These are phyloP conservation scores for Suillus subalutaceus DNA, from an alignment of 768 basidiomycete species.

Conservation along the genomic window DNA sequence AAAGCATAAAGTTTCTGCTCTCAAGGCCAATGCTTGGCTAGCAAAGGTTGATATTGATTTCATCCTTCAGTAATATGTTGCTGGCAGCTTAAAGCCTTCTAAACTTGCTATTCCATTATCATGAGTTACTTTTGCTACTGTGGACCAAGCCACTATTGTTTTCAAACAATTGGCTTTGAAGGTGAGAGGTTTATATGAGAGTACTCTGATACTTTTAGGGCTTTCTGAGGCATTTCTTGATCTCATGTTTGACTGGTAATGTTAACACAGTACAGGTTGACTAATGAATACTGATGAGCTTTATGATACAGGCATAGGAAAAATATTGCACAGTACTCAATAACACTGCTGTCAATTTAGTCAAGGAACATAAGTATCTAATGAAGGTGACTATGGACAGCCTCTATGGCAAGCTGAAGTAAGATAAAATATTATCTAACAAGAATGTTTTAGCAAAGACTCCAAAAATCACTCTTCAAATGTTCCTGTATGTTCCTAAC, in stretches of 20 bases:
- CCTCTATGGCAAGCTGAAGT: background rate
- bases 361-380: constrained; percentile 1
- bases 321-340: background rate
- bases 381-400: background rate
- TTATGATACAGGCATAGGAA: constrained; percentile 4
- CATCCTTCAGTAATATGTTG: background rate
- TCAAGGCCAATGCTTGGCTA: constrained; percentile 2
- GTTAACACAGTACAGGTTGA: background rate
- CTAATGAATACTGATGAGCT: background rate
- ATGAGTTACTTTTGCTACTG: background rate
- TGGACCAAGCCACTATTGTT: background rate
- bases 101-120: background rate
- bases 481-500: background rate
- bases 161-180: constrained; percentile 1
- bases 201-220: background rate
- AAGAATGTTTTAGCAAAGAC: background rate
- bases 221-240: background rate
- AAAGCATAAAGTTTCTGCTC: background rate
- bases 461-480: background rate
- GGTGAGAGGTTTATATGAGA: background rate
- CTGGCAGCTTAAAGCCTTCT: background rate
- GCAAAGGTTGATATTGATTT: constrained; percentile 11
- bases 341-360: background rate
- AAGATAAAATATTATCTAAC: background rate
- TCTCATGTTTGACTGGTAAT: constrained; percentile 8